Conservation (phyloP, 129 eudicot genomes). For the Flaveria robusta region DNA sequence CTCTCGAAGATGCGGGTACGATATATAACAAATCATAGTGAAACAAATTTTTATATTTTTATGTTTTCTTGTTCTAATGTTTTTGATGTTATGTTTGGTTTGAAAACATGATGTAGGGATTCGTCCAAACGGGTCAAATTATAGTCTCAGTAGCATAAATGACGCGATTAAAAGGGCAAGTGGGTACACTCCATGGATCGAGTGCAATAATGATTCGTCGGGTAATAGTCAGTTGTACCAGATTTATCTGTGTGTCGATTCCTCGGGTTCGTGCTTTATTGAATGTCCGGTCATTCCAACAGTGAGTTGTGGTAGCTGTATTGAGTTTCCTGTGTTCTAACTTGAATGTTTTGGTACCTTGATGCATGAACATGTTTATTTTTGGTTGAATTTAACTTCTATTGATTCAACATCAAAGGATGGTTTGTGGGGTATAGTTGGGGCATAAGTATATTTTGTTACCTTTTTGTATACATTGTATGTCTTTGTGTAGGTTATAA, state of each 20-base stretch:
- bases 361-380: background rate
- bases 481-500: no score
- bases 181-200: constrained; percentile 55
- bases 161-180: constrained; percentile 44
- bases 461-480: no score
- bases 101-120: constrained; percentile 45
- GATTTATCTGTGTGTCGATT: constrained; percentile 62
- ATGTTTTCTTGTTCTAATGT: background rate
- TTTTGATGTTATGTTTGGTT: background rate
- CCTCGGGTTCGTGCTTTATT: constrained; percentile 47
- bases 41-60: no score
- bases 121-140: constrained; percentile 41
- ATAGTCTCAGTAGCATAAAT: constrained; percentile 41
- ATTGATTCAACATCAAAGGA: background rate
- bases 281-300: constrained; percentile 61
- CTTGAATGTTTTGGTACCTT: background rate
- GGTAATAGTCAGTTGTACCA: constrained; percentile 66
- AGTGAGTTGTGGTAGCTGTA: constrained; percentile 48
- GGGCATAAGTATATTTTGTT: no score
- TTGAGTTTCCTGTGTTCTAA: constrained; percentile 59
- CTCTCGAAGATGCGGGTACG: constrained; percentile 49
- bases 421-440: no score
- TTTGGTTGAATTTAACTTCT: background rate
- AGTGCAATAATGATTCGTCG: constrained; percentile 56
- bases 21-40: background rate